Conservation (phyloP, 305 asterid species). For the Petunia hybrid region DNA sequence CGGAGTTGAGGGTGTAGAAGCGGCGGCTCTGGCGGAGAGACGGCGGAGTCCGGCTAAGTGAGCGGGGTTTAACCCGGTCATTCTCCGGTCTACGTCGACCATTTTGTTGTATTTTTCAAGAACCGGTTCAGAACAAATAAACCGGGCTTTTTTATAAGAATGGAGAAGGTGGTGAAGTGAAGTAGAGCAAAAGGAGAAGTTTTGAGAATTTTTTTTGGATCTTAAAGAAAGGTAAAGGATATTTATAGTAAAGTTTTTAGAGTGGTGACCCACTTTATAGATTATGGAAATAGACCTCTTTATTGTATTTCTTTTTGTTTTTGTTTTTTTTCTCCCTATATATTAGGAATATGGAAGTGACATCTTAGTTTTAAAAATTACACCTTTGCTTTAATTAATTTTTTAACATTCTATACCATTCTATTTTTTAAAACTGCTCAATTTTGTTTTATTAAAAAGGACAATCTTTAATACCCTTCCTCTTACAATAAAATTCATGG, state of each 20-base stretch:
- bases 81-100: constrained; percentile 99
- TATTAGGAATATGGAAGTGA: background rate
- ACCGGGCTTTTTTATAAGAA: background rate
- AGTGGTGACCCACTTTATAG: constrained; percentile 31
- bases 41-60: constrained; percentile 97
- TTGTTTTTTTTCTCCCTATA: background rate
- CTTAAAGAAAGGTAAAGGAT: constrained; percentile 15
- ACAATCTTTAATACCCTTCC: background rate
- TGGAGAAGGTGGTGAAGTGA: background rate
- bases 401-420: background rate
- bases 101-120: constrained; percentile 36
- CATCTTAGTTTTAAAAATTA: background rate
- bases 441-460: background rate
- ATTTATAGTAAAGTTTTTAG: constrained; percentile 27
- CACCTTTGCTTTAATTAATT: background rate
- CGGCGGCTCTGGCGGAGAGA: constrained; percentile 93
- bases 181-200: constrained; percentile 26
- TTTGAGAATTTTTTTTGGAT: background rate
- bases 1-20: constrained; percentile 79
- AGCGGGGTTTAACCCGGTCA: constrained; percentile 87
- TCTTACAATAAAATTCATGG: background rate
- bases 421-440: background rate
- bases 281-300: constrained; percentile 19
- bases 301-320: background rate
- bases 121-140: background rate